Conservation (phyloP, 805 yeast species). For the Kockiozyma suomiensis region DNA sequence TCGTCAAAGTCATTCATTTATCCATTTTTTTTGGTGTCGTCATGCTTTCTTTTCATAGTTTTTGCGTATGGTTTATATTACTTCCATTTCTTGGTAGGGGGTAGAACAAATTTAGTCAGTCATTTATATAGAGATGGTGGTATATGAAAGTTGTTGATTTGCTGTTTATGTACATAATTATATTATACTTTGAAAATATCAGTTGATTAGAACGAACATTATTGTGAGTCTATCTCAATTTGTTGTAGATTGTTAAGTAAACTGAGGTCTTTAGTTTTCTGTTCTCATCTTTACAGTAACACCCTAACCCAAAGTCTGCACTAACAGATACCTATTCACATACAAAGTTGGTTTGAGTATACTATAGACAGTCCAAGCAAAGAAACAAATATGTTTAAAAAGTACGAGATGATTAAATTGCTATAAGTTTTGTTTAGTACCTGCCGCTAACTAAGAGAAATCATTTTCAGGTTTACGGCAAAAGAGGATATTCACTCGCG, state of each 20-base stretch:
- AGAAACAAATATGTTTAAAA: slow-evolving; percentile 7
- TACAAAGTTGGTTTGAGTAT: no score
- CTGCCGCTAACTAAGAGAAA: neutral
- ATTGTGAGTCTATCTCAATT: no score
- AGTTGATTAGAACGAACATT: no score
- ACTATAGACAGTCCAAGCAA: no score
- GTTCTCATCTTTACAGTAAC: no score
- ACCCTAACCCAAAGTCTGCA: slow-evolving; percentile 1
- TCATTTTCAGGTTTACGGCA: slow-evolving; percentile 43
- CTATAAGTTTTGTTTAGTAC: neutral
- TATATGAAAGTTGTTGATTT: neutral
- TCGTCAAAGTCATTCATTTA: neutral
- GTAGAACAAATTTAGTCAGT: neutral
- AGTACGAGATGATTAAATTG: neutral
- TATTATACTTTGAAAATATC: neutral
- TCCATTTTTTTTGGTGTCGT: neutral
- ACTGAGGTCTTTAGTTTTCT: no score
- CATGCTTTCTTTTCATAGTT: neutral
- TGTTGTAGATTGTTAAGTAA: no score
- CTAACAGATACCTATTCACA: no score
- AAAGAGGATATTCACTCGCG: slow-evolving; percentile 87
- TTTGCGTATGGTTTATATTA: no score
- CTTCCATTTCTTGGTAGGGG: neutral
- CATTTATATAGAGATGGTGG: neutral
- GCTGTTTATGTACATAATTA: neutral